Conservation (phyloP, 805 yeast genomes). For the Wickerhamomyces mucosus region DNA sequence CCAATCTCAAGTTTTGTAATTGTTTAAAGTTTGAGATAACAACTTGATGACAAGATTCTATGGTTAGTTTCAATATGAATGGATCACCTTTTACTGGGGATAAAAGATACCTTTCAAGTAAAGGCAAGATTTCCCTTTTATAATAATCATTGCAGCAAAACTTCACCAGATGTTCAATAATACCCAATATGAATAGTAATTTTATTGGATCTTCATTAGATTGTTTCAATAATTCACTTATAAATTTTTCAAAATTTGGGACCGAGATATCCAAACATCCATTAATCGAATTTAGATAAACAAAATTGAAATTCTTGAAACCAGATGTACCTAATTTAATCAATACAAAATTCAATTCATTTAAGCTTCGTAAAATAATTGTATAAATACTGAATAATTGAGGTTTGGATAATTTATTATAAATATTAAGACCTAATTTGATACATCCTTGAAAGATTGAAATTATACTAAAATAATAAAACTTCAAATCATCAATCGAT, state of each 20-base stretch:
- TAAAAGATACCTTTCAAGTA: neutral
- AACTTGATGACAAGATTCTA: neutral
- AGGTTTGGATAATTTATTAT: neutral
- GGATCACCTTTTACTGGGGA: neutral
- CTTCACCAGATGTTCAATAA: neutral
- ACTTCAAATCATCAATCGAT: neutral
- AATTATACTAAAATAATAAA: neutral
- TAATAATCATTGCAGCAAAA: neutral
- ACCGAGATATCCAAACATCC: neutral
- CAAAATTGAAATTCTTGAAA: neutral
- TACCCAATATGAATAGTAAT: neutral
- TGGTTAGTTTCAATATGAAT: neutral
- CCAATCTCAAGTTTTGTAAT: neutral
- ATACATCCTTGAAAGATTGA: neutral
- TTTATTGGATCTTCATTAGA: neutral
- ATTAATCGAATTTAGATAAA: neutral
- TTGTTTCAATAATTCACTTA: neutral
- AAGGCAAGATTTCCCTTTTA: neutral
- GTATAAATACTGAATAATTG: neutral
- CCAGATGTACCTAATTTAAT: neutral
- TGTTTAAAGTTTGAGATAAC: neutral
- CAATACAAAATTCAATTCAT: neutral
- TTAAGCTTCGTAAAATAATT: neutral
- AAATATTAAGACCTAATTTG: neutral
- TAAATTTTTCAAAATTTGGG: neutral